phyloP scores from a whole-genome alignment of 2,329 filamentous ascomycete species.

The Stagonosporopsis tanaceti region DNA sequence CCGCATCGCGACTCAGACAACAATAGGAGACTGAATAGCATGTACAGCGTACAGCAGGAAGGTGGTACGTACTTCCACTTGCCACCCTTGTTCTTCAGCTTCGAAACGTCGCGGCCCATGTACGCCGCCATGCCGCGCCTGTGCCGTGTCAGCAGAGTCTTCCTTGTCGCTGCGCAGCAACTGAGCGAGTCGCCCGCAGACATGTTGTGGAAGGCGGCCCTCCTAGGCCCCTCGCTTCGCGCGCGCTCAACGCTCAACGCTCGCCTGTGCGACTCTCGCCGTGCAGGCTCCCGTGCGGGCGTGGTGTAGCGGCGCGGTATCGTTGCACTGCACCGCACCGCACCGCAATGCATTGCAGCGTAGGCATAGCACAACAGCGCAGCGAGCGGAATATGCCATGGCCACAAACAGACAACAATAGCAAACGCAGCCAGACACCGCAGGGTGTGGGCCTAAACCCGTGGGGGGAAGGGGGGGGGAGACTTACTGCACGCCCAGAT shows the following conservation, averaged over 20 bases:
- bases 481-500: constrained; percentile 84
- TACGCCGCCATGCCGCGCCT: constrained; percentile 88
- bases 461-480: not conserved
- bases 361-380: not conserved
- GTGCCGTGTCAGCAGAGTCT: constrained; percentile 18
- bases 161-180: constrained; percentile 2
- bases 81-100: constrained; percentile 78
- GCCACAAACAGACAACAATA: not conserved
- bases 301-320: constrained; percentile 3
- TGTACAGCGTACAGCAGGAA: not conserved
- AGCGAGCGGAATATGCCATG: not conserved
- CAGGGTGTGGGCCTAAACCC: not conserved
- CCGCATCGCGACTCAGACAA: not conserved
- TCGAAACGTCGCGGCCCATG: constrained; percentile 80
- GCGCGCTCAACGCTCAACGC: constrained; percentile 14
- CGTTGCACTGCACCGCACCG: not conserved
- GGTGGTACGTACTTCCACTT: constrained; percentile 76
- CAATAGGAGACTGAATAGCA: not conserved
- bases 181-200: not conserved
- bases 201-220: not conserved
- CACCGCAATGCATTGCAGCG: not conserved
- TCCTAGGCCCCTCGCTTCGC: constrained; percentile 12
- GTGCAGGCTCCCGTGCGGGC: not conserved
- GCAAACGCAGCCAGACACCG: not conserved
- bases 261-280: not conserved